phyloP scores from a whole-genome alignment of 805 yeast genomes.

The Candida andamanensis region DNA sequence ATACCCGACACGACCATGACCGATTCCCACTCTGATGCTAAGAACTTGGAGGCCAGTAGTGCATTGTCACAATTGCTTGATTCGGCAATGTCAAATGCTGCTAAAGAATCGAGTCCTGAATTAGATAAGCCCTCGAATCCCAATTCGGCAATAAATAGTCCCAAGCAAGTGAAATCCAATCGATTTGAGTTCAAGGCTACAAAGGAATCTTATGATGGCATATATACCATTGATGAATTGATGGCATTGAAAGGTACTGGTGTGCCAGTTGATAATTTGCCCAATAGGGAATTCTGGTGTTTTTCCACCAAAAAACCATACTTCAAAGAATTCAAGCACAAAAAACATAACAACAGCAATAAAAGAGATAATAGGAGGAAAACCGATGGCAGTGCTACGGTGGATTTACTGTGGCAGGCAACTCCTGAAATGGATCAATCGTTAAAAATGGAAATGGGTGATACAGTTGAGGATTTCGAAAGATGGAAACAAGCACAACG shows the following conservation, averaged over 20 bases:
- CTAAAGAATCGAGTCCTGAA: conserved; percentile 39
- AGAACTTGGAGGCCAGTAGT: conserved; percentile 4
- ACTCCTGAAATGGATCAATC: conserved; percentile 15
- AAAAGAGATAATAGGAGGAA: conserved; percentile 5
- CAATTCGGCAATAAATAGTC: conserved; percentile 32
- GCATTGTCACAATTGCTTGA: conserved; percentile 40
- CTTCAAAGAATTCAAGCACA: conserved; percentile 8
- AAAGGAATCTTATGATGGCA: conserved; percentile 14
- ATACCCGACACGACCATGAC: too few relatives aligned
- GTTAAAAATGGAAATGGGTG: conserved; percentile 37
- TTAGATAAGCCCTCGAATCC: conserved; percentile 10
- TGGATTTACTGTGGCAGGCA: conserved; percentile 1
- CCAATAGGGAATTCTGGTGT: conserved; percentile 14
- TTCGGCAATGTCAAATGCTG: conserved; percentile 45
- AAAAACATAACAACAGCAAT: conserved; percentile 6
- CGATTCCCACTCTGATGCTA: not conserved
- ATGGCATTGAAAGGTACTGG: conserved; percentile 4
- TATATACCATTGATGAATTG: conserved; percentile 10
- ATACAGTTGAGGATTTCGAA: conserved; percentile 54
- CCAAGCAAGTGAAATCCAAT: conserved; percentile 35
- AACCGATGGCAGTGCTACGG: conserved; percentile 2
- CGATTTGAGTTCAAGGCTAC: conserved; percentile 5
- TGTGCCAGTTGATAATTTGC: conserved; percentile 3
- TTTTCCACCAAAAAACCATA: conserved; percentile 1
- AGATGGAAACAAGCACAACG: conserved; percentile 41